A percentile compares a stretch with the other conserved stretches of the same genome.
These are phyloP conservation scores for Musa balbisiana DNA, from an alignment of 202 grass and related monocot genomes.

Conservation along the genomic window DNA sequence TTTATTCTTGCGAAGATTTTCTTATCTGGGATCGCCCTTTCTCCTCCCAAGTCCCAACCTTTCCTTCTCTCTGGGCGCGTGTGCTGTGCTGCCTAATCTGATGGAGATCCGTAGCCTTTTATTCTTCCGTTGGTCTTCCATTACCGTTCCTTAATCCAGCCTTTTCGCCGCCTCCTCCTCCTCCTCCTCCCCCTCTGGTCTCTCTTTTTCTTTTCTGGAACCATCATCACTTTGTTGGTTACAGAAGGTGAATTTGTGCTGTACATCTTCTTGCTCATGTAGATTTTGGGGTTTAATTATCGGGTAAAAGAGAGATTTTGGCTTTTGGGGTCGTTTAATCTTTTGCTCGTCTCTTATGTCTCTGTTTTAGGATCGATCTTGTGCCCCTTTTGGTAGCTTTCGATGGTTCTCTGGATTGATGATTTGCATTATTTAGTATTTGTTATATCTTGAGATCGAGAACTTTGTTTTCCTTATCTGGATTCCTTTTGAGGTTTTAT, in stretches of 20 bases:
- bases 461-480: background rate
- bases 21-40: constrained; percentile 20
- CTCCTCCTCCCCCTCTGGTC: background rate
- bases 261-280: background rate
- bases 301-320: background rate
- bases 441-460: background rate
- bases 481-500: background rate
- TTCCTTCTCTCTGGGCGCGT: background rate
- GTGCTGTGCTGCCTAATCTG: background rate
- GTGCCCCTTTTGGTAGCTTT: background rate
- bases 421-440: background rate
- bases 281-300: background rate
- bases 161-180: background rate
- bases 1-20: constrained; percentile 30
- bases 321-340: background rate
- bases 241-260: background rate
- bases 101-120: constrained; percentile 12
- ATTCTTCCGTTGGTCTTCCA: constrained; percentile 8
- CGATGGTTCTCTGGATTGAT: background rate
- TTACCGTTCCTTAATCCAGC: background rate
- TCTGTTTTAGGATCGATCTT: too few species aligned
- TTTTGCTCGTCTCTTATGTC: background rate
- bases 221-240: background rate
- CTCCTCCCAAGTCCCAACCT: background rate
- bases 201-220: background rate